phyloP scores from a whole-genome alignment of 1,139 yeast species.

The Protomyces arabidopsidicola region DNA sequence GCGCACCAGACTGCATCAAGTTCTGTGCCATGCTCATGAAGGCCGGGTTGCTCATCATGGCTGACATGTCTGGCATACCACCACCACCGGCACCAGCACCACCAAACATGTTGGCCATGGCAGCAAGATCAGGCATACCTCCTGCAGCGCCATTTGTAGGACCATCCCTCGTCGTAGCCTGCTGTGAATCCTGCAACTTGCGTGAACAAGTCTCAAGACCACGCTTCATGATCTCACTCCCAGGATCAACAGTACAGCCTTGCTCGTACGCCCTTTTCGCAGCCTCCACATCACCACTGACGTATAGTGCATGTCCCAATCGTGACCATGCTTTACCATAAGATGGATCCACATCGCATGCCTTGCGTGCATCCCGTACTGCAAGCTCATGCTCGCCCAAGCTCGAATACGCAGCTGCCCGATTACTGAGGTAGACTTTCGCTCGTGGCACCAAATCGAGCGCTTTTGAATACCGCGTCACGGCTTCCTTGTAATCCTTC shows the following conservation, averaged over 20 bases:
- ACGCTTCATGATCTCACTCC: slow-evolving; percentile 82
- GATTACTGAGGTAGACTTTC: slow-evolving; percentile 81
- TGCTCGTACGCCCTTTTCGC: slow-evolving; percentile 84
- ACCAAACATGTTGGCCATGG: slow-evolving; percentile 49
- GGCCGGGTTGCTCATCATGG: slow-evolving; percentile 43
- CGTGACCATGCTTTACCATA: slow-evolving; percentile 94
- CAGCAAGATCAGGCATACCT: slow-evolving; percentile 56
- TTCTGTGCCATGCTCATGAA: slow-evolving; percentile 74
- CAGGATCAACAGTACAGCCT: slow-evolving; percentile 86
- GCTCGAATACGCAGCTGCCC: slow-evolving; percentile 96
- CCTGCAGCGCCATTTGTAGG: slow-evolving; percentile 38
- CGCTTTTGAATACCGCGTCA: slow-evolving; percentile 77
- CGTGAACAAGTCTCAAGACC: slow-evolving; percentile 91
- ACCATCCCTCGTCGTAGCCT: slow-evolving; percentile 14
- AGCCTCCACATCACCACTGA: slow-evolving; percentile 81
- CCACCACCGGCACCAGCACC: slow-evolving; percentile 49
- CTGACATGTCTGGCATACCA: slow-evolving; percentile 39
- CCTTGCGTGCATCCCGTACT: slow-evolving; percentile 72
- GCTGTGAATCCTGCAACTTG: slow-evolving; percentile 56
- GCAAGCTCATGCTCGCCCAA: slow-evolving; percentile 70
- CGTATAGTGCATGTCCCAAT: slow-evolving; percentile 87
- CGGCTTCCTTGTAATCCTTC: slow-evolving; percentile 64
- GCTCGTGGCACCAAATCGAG: slow-evolving; percentile 63
- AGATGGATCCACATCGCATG: slow-evolving; percentile 68
- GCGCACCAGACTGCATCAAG: slow-evolving; percentile 53